These are phyloP conservation scores for Tilletia setariae DNA, from an alignment of 1,284 basidiomycete species.

Conservation along the genomic window DNA sequence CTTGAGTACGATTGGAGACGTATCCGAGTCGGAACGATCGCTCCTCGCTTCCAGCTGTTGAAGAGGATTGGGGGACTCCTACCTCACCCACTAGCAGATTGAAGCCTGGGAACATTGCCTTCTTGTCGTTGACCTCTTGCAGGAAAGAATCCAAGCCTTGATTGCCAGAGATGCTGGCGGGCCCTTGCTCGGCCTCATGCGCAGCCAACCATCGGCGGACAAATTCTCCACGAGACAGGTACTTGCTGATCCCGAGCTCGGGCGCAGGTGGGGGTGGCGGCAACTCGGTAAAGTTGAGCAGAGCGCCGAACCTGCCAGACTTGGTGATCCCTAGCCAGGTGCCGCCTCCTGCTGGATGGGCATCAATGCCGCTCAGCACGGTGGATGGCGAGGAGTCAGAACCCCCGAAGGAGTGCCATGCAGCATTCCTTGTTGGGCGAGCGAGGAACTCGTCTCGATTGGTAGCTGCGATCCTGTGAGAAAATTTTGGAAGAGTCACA, in stretches of 20 bases:
- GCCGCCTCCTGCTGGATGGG: constrained; percentile 34
- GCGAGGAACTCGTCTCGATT: constrained; percentile 45
- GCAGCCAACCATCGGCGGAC: constrained; percentile 31
- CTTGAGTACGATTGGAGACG: constrained; percentile 8
- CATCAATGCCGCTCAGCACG: constrained; percentile 32
- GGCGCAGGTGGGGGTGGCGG: constrained; percentile 24
- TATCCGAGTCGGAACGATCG: constrained; percentile 10
- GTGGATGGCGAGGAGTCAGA: no score
- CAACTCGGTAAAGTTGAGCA: constrained; percentile 45
- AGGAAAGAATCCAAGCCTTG: constrained; percentile 20
- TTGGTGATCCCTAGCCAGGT: constrained; percentile 43
- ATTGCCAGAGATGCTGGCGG: neutral
- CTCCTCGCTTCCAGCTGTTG: neutral
- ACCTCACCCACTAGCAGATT: constrained; percentile 41
- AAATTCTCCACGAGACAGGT: constrained; percentile 31
- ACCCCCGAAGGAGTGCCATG: constrained; percentile 34
- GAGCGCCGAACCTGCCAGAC: constrained; percentile 30
- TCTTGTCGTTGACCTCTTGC: neutral
- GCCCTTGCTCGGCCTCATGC: neutral
- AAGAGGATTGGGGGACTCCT: constrained; percentile 12
- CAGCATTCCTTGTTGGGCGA: constrained; percentile 29
- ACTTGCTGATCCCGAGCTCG: constrained; percentile 20
- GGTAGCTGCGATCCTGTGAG: constrained; percentile 29
- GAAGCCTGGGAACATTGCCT: constrained; percentile 36
- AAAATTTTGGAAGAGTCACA: neutral